Evolutionary conservation across 2,329 filamentous ascomycete species (phyloP).

Genomic region (Polytolypa hystricis): DNA sequence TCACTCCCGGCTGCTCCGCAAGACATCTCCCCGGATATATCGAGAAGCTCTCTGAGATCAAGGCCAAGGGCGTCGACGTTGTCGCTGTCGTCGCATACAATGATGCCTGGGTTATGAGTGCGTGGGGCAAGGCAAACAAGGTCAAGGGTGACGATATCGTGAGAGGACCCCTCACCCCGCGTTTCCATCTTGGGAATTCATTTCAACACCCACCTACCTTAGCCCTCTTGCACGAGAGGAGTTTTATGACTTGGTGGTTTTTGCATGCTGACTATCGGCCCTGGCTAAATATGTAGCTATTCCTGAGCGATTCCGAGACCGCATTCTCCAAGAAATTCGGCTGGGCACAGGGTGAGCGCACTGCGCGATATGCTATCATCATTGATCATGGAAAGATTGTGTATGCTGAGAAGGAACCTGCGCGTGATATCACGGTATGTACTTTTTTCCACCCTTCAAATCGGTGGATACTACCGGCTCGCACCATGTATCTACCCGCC

Average conservation of each 20-base stretch:
- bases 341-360: conserved; percentile 65
- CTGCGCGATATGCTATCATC: conserved; percentile 67
- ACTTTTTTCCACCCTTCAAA: too few relatives aligned
- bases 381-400: conserved; percentile 73
- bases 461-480: too few relatives aligned
- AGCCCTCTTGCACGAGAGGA: too few relatives aligned
- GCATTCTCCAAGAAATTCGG: conserved; percentile 69
- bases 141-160: conserved; percentile 61
- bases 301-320: conserved; percentile 61
- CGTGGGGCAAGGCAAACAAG: conserved; percentile 80
- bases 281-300: conserved; percentile 55
- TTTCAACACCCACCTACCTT: too few relatives aligned
- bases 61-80: conserved; percentile 70
- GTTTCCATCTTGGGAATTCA: too few relatives aligned
- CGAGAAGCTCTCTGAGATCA: conserved; percentile 56
- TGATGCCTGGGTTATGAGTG: conserved; percentile 77
- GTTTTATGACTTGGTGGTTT: too few relatives aligned
- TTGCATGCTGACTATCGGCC: too few relatives aligned
- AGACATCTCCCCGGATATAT: conserved; percentile 74
- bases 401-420: conserved; percentile 64
- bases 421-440: conserved; percentile 18
- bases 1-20: conserved; percentile 77
- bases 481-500: too few relatives aligned
- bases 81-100: conserved; percentile 75
- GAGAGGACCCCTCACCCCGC: conserved; percentile 23